Percentiles rank a stretch among this genome's conserved stretches.
Evolutionary conservation across 1,139 yeast genomes (phyloP).

Genomic region (Maudiozyma humilis): DNA sequence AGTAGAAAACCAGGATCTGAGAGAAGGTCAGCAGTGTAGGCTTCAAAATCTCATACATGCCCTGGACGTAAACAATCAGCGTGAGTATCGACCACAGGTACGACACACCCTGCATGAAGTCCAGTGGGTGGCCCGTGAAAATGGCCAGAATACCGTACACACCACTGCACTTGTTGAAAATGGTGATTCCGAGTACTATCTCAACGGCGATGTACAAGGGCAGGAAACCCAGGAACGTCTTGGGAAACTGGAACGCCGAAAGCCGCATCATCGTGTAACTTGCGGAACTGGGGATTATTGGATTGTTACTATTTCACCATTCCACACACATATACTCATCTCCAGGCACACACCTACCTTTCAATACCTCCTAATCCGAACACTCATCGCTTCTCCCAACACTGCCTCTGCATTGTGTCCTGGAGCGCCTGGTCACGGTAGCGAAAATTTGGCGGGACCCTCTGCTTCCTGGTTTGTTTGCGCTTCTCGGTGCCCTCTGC

Average conservation of each 20-base stretch:
- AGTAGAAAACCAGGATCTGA: slow-evolving; percentile 54
- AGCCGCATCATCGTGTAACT: too few relatives aligned
- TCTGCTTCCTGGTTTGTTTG: too few relatives aligned
- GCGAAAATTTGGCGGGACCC: neutral
- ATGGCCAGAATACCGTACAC: slow-evolving; percentile 78
- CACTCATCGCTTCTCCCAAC: too few relatives aligned
- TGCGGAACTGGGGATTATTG: too few relatives aligned
- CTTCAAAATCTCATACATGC: slow-evolving; percentile 42
- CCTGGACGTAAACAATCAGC: slow-evolving; percentile 60
- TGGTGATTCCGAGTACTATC: slow-evolving; percentile 64
- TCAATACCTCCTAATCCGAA: too few relatives aligned
- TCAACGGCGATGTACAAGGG: slow-evolving; percentile 89
- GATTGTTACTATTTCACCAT: too few relatives aligned
- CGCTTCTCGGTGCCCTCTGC: neutral
- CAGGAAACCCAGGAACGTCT: slow-evolving; percentile 33
- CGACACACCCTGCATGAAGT: slow-evolving; percentile 74
- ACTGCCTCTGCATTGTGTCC: neutral
- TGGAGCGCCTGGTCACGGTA: neutral
- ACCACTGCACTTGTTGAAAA: slow-evolving; percentile 85
- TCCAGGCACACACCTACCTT: too few relatives aligned
- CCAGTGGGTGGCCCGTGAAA: slow-evolving; percentile 82
- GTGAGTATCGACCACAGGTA: slow-evolving; percentile 58
- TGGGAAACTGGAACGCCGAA: neutral
- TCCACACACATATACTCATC: too few relatives aligned
- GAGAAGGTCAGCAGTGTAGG: slow-evolving; percentile 48